These are phyloP conservation scores for Hericium erinaceus DNA, from an alignment of 768 basidiomycete genomes.

Conservation along the genomic window DNA sequence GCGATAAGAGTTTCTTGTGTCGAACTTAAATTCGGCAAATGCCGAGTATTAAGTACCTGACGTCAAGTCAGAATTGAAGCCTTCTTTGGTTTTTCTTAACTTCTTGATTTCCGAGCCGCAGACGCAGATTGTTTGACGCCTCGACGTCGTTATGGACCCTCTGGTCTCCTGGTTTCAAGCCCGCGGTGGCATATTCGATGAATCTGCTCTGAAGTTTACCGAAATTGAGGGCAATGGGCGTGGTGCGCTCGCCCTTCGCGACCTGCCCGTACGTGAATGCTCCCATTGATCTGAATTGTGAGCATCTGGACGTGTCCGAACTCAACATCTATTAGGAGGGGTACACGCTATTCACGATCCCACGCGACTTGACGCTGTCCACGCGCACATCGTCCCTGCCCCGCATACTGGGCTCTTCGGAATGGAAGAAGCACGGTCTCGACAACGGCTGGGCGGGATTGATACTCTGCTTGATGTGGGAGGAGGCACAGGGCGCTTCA, in stretches of 20 bases:
- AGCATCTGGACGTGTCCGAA: neutral
- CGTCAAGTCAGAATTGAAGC: too few species aligned
- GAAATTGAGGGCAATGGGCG: slow-evolving; percentile 45
- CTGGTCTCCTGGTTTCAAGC: slow-evolving; percentile 47
- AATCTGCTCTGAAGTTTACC: slow-evolving; percentile 21
- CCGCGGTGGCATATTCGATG: slow-evolving; percentile 40
- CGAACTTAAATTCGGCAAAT: too few species aligned
- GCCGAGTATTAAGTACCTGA: too few species aligned
- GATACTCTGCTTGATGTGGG: slow-evolving; percentile 96
- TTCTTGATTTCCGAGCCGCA: too few species aligned
- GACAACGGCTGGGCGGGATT: slow-evolving; percentile 77
- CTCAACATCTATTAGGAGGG: slow-evolving; percentile 43
- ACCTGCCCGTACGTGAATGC: slow-evolving; percentile 48
- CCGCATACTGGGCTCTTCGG: slow-evolving; percentile 42
- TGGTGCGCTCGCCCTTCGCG: slow-evolving; percentile 58
- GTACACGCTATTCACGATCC: slow-evolving; percentile 73
- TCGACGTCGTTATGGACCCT: neutral
- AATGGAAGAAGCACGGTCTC: slow-evolving; percentile 55
- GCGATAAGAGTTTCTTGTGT: too few species aligned
- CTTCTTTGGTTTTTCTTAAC: too few species aligned
- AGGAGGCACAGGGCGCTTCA: slow-evolving; percentile 49
- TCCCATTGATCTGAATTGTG: neutral
- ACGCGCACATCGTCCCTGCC: slow-evolving; percentile 67
- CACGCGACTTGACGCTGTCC: slow-evolving; percentile 68
- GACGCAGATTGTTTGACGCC: too few species aligned